Evolutionary conservation across 495 filamentous ascomycete species (phyloP).

Genomic region (Penicillium daleae): DNA sequence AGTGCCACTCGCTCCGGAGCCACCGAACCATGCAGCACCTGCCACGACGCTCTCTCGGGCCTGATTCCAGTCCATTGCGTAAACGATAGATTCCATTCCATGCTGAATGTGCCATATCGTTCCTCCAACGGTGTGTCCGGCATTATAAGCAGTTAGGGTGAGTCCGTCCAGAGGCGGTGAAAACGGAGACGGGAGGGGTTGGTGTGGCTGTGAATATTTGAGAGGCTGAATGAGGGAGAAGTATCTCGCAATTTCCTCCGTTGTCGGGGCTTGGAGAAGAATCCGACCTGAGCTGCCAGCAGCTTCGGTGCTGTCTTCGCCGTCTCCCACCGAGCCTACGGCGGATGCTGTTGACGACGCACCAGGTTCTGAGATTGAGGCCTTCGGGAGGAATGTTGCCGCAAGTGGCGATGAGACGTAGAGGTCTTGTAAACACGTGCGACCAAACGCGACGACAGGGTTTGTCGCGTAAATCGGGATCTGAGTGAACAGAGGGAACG

Average conservation of each 20-base stretch:
- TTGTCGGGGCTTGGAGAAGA: conserved; percentile 76
- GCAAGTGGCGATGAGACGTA: conserved; percentile 89
- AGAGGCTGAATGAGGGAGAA: conserved; percentile 91
- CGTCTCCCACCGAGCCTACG: conserved; percentile 28
- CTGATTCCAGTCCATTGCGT: conserved; percentile 98
- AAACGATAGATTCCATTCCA: conserved; percentile 94
- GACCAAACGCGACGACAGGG: conserved; percentile 89
- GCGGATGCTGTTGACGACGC: conserved; percentile 53
- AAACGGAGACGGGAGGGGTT: conserved; percentile 81
- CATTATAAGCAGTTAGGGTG: conserved; percentile 94
- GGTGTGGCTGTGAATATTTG: conserved; percentile 95
- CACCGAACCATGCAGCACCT: conserved; percentile 90
- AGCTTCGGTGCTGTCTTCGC: conserved; percentile 28
- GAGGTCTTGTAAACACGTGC: conserved; percentile 87
- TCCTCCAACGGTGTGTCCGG: conserved; percentile 92
- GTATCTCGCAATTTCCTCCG: conserved; percentile 87
- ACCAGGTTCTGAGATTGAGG: conserved; percentile 67
- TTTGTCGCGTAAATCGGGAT: conserved; percentile 97
- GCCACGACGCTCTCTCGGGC: conserved; percentile 89
- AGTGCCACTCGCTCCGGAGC: conserved; percentile 75
- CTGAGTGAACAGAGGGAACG: conserved; percentile 86
- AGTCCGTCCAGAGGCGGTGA: conserved; percentile 89
- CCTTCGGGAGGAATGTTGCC: conserved; percentile 71
- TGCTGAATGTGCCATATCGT: conserved; percentile 99
- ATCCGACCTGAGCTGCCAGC: conserved; percentile 51